A percentile compares a stretch with the other conserved stretches of the same genome.
phyloP scores from a whole-genome alignment of 768 basidiomycete genomes.

The Tylopilus plumbeoviolaceoides region DNA sequence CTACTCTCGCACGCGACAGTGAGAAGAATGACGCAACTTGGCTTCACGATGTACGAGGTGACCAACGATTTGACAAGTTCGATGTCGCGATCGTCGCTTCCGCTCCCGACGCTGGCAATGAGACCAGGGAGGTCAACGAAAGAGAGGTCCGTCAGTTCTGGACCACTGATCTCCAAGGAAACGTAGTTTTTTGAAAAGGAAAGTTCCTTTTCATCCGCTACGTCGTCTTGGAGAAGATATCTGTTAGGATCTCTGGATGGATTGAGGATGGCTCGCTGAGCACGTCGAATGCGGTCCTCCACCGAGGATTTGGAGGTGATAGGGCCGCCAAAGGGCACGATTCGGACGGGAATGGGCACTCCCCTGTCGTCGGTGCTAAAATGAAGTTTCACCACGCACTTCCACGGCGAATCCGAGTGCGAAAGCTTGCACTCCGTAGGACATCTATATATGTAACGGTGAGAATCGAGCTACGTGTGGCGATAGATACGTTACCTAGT shows the following conservation, averaged over 20 bases:
- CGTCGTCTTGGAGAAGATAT: conserved; percentile 14
- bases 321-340: conserved; percentile 41
- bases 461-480: background rate
- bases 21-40: conserved; percentile 65
- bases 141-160: conserved; percentile 57
- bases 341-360: conserved; percentile 35
- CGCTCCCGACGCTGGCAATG: conserved; percentile 51
- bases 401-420: conserved; percentile 39
- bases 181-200: conserved; percentile 56
- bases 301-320: conserved; percentile 52
- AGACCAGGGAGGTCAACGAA: conserved; percentile 65
- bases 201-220: conserved; percentile 14
- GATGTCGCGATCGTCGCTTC: conserved; percentile 53
- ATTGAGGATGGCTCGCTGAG: conserved; percentile 64
- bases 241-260: conserved; percentile 32
- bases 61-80: conserved; percentile 58
- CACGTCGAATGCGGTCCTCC: conserved; percentile 63
- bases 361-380: conserved; percentile 39
- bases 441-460: conserved; percentile 36
- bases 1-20: conserved; percentile 48
- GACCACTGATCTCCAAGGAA: conserved; percentile 55
- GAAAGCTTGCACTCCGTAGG: conserved; percentile 56
- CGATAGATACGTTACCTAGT: conserved; percentile 47
- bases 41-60: conserved; percentile 54
- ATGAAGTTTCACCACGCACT: conserved; percentile 47